Evolutionary conservation across 1,139 yeast genomes (phyloP).

Genomic region (Taphrina wiesneri): DNA sequence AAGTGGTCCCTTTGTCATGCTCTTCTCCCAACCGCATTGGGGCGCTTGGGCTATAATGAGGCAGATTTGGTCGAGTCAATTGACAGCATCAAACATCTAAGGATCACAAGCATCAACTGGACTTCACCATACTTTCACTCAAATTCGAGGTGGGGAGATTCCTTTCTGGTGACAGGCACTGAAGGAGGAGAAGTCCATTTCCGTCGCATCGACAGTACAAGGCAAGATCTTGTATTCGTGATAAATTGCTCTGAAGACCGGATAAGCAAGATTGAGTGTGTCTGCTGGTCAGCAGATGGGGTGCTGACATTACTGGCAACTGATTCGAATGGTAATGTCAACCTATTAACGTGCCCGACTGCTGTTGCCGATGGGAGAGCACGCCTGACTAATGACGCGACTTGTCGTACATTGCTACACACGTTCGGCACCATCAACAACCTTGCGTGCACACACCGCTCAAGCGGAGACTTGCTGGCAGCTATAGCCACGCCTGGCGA

Average conservation of each 20-base stretch:
- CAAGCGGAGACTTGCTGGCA: background rate
- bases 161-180: constrained; percentile 7
- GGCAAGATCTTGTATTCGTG: background rate
- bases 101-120: constrained; percentile 8
- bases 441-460: background rate
- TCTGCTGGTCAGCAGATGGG: background rate
- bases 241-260: background rate
- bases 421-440: background rate
- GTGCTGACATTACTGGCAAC: background rate
- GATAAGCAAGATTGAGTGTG: background rate
- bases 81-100: background rate
- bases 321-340: background rate
- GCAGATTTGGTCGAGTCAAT: background rate
- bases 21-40: background rate
- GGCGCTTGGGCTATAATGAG: background rate
- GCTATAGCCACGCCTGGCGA: constrained; percentile 1
- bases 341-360: background rate
- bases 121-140: background rate
- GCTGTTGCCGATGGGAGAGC: background rate
- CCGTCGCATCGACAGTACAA: background rate
- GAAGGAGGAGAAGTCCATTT: constrained; percentile 7
- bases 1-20: constrained; percentile 8
- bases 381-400: background rate
- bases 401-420: background rate
- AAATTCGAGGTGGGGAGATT: constrained; percentile 1